These are phyloP conservation scores for Brassica juncea DNA, from an alignment of 345 rosid genomes.

Conservation along the genomic window DNA sequence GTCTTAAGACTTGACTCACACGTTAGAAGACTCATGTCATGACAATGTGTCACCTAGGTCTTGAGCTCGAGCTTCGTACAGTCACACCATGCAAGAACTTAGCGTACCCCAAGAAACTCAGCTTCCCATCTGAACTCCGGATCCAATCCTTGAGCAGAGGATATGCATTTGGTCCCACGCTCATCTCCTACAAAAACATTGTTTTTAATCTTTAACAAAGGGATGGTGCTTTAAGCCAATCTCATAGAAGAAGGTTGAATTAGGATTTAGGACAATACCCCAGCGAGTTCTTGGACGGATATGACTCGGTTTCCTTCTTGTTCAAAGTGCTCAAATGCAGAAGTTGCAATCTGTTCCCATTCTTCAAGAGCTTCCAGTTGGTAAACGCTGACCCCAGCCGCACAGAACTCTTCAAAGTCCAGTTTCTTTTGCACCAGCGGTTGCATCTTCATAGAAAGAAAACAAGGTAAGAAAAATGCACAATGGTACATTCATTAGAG, in stretches of 20 bases:
- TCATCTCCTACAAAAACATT: constrained; percentile 56
- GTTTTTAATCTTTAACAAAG: constrained; percentile 10
- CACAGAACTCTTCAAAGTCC: constrained; percentile 89
- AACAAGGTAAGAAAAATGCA: not conserved
- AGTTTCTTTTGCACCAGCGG: constrained; percentile 65
- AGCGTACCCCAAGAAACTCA: constrained; percentile 69
- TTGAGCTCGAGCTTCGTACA: constrained; percentile 54
- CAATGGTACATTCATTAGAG: not conserved
- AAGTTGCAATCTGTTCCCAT: constrained; percentile 78
- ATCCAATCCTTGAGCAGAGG: constrained; percentile 58
- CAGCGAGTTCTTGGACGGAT: constrained; percentile 74
- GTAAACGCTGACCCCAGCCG: constrained; percentile 77
- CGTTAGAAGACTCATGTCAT: constrained; percentile 22
- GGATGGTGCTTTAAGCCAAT: not conserved
- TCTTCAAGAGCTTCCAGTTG: constrained; percentile 84
- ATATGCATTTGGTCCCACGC: constrained; percentile 54
- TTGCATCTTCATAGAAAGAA: constrained; percentile 57
- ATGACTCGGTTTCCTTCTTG: constrained; percentile 77
- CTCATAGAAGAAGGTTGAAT: not conserved
- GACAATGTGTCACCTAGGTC: constrained; percentile 45
- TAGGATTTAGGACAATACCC: constrained; percentile 48
- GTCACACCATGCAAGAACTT: constrained; percentile 84
- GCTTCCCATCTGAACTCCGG: constrained; percentile 61
- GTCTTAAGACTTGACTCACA: constrained; percentile 22
- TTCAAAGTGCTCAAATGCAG: constrained; percentile 82